Percentiles rank a stretch among this genome's conserved stretches.
Evolutionary conservation across 257 asterid genomes (phyloP).

Genomic region (Salvia hispanica): DNA sequence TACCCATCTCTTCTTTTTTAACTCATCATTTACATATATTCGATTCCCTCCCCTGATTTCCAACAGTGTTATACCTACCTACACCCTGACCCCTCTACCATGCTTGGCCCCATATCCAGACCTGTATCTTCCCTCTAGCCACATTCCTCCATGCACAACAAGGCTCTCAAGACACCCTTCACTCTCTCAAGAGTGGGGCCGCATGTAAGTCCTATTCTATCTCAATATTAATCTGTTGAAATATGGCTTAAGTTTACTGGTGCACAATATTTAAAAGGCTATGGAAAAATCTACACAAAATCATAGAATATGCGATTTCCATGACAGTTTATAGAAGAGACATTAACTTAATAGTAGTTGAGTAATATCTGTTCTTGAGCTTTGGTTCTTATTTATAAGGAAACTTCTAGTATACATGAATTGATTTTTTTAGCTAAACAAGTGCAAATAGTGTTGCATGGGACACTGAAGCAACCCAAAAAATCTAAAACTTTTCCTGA

Average conservation of each 20-base stretch:
- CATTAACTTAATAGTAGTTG: background rate
- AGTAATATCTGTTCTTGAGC: background rate
- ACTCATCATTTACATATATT: background rate
- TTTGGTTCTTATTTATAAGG: conserved; percentile 6
- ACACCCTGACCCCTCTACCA: background rate
- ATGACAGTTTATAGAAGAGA: background rate
- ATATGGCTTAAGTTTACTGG: background rate
- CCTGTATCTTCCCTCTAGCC: background rate
- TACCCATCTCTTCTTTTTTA: background rate
- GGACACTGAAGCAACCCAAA: background rate
- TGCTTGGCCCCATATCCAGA: background rate
- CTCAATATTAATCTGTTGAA: background rate
- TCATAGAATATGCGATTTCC: background rate
- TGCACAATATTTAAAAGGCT: background rate
- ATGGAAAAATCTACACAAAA: background rate
- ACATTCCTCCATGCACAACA: background rate
- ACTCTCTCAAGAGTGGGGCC: background rate
- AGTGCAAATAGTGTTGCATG: background rate
- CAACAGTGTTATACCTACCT: background rate
- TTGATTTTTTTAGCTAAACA: background rate
- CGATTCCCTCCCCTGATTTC: background rate
- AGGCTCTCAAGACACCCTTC: background rate
- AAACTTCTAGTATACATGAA: background rate
- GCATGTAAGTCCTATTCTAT: background rate
- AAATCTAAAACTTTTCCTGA: conserved; percentile 1